These are phyloP conservation scores for Coemansia sp. DNA, from an alignment of 192 early-diverging fungal genomes.

Conservation along the genomic window DNA sequence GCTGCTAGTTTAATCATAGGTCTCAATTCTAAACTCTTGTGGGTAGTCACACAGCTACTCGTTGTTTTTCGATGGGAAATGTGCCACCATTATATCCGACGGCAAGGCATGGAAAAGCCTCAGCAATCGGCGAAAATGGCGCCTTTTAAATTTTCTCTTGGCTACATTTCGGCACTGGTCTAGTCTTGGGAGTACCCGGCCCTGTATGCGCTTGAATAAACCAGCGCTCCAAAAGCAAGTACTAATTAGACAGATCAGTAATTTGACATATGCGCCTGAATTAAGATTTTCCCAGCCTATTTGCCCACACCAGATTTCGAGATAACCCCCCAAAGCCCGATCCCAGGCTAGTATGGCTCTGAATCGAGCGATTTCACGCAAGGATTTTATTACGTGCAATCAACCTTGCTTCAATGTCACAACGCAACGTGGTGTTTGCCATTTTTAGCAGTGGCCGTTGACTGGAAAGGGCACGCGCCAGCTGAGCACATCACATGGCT, in stretches of 20 bases:
- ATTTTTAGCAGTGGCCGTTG: not conserved
- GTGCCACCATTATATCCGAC: slow-evolving; percentile 29
- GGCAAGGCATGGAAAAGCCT: slow-evolving; percentile 11
- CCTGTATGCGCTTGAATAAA: slow-evolving; percentile 38
- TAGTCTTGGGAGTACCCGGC: slow-evolving; percentile 19
- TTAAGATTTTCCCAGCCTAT: not conserved
- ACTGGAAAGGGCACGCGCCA: not conserved
- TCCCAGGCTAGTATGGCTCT: not conserved
- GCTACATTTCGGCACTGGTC: slow-evolving; percentile 49
- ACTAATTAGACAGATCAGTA: slow-evolving; percentile 28
- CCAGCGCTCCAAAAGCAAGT: slow-evolving; percentile 30
- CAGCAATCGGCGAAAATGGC: slow-evolving; percentile 29
- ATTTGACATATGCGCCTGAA: slow-evolving; percentile 49
- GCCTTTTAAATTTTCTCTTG: slow-evolving; percentile 24
- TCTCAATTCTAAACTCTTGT: not conserved
- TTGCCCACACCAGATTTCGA: not conserved
- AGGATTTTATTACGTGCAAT: not conserved
- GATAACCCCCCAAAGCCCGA: not conserved
- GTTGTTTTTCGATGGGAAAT: not conserved
- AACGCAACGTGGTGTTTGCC: not conserved
- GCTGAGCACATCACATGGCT: not conserved
- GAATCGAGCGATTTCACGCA: not conserved
- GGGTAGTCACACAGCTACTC: not conserved
- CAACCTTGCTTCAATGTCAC: not conserved
- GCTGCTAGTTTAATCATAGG: not conserved